Evolutionary conservation across 805 yeast genomes (phyloP), one percentile per base, ranked within the genome.

Genomic region (Starmerella khaoyaiensis): DNA sequence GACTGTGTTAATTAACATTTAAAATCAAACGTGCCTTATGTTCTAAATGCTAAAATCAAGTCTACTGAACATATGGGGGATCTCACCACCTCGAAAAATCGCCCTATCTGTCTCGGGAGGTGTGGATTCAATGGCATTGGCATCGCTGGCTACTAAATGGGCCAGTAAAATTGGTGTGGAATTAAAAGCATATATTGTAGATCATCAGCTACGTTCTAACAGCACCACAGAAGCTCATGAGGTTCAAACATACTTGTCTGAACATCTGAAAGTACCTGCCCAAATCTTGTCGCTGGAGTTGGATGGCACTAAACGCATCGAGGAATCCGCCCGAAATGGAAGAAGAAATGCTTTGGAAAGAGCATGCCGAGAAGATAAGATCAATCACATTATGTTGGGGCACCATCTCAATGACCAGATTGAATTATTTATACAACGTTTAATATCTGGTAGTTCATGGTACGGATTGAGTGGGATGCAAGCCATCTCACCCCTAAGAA

Each of bases 51-150:
- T 28, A 6, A 17, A 17, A 7, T 21, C 21, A 7, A 30, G 23
- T 17, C 12, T 48, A 35, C 28, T 34, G 12, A 22, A 34, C 10
- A 28, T 40, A 6, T 23, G 47, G 29, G 49, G 49, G 12, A 9
- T 29, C 10, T 29, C 36, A 5, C 30, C 47, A 5, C 48, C 49
- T 2, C 12, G 27, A 1, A 52, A 43, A 21, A 39, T 72, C 0
- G 71, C 64, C 4, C 55, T 80, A 14, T 83, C 84, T 0, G 65
- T 80, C 1, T 74, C 83, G 12, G 93, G 93, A 1, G 93, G 93
- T 1, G 83, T 76, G 0, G 93, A 80, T 52, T 79, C 90, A 1
- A 74, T 79, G 73, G 74, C 79, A 11, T 54, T 80, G 30, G 63
- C 79, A 0, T 66, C 67, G 45, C 58, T 78, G 15, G 53, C 76